phyloP scores from a whole-genome alignment of 768 basidiomycete genomes.

The Chiua virens region DNA sequence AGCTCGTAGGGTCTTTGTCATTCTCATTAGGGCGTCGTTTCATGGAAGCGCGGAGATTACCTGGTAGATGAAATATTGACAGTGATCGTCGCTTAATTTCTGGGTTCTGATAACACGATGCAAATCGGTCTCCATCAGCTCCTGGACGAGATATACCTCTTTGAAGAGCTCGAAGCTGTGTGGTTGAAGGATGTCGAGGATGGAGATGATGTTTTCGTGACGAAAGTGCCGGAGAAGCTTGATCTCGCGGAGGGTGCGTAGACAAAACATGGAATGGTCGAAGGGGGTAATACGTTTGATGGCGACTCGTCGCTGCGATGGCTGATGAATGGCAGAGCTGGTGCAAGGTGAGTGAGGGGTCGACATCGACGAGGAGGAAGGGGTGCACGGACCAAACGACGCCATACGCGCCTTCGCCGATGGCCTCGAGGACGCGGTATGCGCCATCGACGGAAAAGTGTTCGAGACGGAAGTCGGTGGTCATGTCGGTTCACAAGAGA shows the following conservation, averaged over 20 bases:
- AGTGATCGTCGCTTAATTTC: conserved; percentile 90
- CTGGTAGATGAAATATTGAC: conserved; percentile 98
- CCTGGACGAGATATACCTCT: conserved; percentile 78
- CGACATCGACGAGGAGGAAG: neutral
- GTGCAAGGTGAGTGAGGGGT: neutral
- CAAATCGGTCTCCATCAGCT: conserved; percentile 90
- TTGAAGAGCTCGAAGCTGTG: conserved; percentile 72
- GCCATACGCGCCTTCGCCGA: conserved; percentile 95
- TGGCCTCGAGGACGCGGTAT: conserved; percentile 79
- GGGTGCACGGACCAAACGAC: conserved; percentile 62
- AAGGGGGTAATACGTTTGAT: conserved; percentile 97
- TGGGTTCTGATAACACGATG: conserved; percentile 97
- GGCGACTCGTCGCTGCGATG: conserved; percentile 83
- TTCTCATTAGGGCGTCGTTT: conserved; percentile 1
- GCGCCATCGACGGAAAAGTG: conserved; percentile 50
- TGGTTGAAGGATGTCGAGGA: conserved; percentile 91
- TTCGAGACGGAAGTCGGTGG: conserved; percentile 33
- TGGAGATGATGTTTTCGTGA: conserved; percentile 90
- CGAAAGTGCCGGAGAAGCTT: conserved; percentile 89
- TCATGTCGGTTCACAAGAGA: conserved; percentile 11
- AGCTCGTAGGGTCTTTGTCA: conserved; percentile 74
- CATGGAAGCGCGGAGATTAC: conserved; percentile 35
- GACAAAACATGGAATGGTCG: conserved; percentile 91
- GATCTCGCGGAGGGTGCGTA: conserved; percentile 82
- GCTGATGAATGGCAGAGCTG: conserved; percentile 74